Percentiles rank a stretch among this genome's conserved stretches.
These are phyloP conservation scores for Dendrobium huoshanense DNA, from an alignment of 106 monocot genomes.

Conservation along the genomic window DNA sequence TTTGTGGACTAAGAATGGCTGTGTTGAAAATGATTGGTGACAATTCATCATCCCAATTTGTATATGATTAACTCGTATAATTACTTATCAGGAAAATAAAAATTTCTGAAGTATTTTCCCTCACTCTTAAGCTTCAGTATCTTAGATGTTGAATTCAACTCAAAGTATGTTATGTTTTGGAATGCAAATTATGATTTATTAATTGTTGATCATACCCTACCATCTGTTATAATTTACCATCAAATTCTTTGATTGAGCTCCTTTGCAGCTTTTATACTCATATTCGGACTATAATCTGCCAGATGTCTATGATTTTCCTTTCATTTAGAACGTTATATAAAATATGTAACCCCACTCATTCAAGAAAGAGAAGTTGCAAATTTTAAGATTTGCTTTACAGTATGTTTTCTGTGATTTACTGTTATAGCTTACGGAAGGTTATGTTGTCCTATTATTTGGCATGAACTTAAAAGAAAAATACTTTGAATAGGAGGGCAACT, in stretches of 20 bases:
- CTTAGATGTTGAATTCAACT: not conserved
- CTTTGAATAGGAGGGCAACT: conserved; percentile 66
- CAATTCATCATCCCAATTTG: not conserved
- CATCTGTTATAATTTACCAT: not conserved
- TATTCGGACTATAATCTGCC: not conserved
- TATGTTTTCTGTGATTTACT: not conserved
- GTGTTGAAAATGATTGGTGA: not conserved
- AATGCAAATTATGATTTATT: not conserved
- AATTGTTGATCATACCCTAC: not conserved
- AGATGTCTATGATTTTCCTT: not conserved
- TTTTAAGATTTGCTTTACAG: not conserved
- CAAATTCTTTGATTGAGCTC: not conserved
- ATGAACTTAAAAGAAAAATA: not conserved
- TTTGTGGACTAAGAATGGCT: not conserved
- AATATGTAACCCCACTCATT: not conserved
- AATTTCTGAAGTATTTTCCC: not conserved
- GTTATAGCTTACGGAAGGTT: not conserved
- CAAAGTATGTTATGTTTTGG: not conserved
- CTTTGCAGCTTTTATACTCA: not conserved
- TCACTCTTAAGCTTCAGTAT: not conserved
- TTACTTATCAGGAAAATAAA: not conserved
- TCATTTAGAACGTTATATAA: not conserved
- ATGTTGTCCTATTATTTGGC: conserved; percentile 1
- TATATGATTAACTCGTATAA: not conserved
- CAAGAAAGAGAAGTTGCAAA: not conserved